Evolutionary conservation across 768 basidiomycete species (phyloP), one percentile per base, ranked within the genome.

Genomic region (Tylopilus sp.): DNA sequence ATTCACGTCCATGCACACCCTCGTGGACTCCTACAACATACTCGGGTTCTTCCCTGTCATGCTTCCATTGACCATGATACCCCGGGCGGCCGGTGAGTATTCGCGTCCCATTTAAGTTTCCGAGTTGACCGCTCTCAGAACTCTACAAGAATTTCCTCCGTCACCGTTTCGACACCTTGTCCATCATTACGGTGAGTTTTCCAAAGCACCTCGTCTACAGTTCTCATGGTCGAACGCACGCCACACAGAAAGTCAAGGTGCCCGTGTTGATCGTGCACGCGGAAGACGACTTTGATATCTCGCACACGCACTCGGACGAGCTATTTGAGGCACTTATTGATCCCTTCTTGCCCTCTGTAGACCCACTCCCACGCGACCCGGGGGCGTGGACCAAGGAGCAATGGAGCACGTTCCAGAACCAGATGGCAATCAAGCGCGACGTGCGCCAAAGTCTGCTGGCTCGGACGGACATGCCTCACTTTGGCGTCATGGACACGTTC

Each of bases 261-360:
- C 83, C 86, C 10, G 77, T 89, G 8, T 72, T 92, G 33, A 78
- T 94, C 56, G 83, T 79, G 0, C 92, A 94, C 66, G 83, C 91
- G 8, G 74, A 79, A 55, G 76, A 92, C 65, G 92, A 94, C 69
- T 74, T 72, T 59, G 85, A 89, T 22, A 91, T 93, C 43, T 84
- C 85, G 0, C 75, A 82, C 58, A 72, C 77, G 1, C 91, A 94
- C 64, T 85, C 91, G 0, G 73, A 76, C 14, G 69, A 74, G 0
- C 78, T 94, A 22, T 91, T 91, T 69, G 75, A 87, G 26, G 73
- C 79, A 0, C 80, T 92, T 52, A 65, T 89, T 28, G 82, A 84
- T 21, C 82, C 82, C 1, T 72, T 79, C 50, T 75, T 92, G 9
- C 87, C 87, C 2, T 63, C 74, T 3, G 53, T 78, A 1, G 74